Evolutionary conservation across 306 rosid genomes (phyloP), one percentile per base, ranked within the genome.

Genomic region (Malus asiatica): DNA sequence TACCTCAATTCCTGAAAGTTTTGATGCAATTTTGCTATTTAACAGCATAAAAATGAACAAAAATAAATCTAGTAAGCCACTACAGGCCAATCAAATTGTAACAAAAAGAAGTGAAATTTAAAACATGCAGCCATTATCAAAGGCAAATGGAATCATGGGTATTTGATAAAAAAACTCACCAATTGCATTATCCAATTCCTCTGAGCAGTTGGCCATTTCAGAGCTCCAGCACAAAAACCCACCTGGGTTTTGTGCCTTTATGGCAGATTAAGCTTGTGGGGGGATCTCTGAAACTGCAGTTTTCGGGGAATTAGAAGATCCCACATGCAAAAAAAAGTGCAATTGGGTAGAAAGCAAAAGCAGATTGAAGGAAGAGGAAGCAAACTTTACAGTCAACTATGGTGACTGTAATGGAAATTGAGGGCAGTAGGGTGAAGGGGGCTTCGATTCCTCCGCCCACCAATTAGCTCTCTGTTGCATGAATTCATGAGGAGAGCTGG

Each of bases 11-110:
- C 70, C 70, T 74, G 70, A 74, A 74, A 74, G 66, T 74, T 74
- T 74, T 74, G 78, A 61, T 74, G 78, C 78, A 74, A 74, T 46
- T 74, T 74, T 45, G 69, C 78, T 74, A 74, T 74, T 74, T 62
- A 62, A 74, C 70, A 74, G 58, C 62, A 74, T 62, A 44, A 62
- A 74, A 44, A 48, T 4, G 8, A 48, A 15, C 27, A 58, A 42
- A 44, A 61, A 61, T 62, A 74, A 53, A 74, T 18, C 68, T 64
- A 64, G 77, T 74, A 74, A 74, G 77, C 77, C 62, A 74, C 60
- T 44, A 18, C 77, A 61, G 70, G 27, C 29, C 30, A 72, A 70
- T 16, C 66, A 72, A 73, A 59, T 48, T 48, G 53, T 48, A 14
- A 11, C 32, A 0, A 74, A 45, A 61, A 23, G 29, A 32, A 53